A percentile compares a stretch with the other conserved stretches of the same genome.
Conservation (phyloP, 164 flowering plant species). For the Pachysandra terminalis region DNA sequence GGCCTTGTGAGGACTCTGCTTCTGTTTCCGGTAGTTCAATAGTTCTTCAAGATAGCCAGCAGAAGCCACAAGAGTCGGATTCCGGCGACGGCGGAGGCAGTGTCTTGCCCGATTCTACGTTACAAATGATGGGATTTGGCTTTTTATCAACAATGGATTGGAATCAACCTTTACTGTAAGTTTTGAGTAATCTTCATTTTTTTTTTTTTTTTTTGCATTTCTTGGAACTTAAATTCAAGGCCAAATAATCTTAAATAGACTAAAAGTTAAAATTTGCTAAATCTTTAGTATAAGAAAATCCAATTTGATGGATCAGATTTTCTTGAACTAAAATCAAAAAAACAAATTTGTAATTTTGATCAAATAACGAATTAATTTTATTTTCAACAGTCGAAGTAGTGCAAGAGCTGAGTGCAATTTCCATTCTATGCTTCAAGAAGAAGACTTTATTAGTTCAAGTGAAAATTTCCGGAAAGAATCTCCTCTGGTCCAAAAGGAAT, state of each 20-base stretch:
- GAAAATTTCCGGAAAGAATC: constrained; percentile 27
- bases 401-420: constrained; percentile 38
- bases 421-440: constrained; percentile 37
- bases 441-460: constrained; percentile 26
- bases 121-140: constrained; percentile 46
- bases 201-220: neutral
- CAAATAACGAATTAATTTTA: too few relatives aligned
- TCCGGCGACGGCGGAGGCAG: constrained; percentile 20
- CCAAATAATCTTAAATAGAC: neutral
- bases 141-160: constrained; percentile 44
- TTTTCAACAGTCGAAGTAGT: constrained; percentile 26
- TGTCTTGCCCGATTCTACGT: constrained; percentile 38
- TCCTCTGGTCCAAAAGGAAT: constrained; percentile 22
- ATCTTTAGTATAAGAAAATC: too few relatives aligned
- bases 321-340: neutral
- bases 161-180: constrained; percentile 61
- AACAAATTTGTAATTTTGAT: neutral
- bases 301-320: too few relatives aligned
- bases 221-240: neutral
- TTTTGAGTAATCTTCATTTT: neutral
- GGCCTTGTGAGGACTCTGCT: constrained; percentile 30
- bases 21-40: constrained; percentile 32
- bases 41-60: constrained; percentile 29
- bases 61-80: constrained; percentile 31
- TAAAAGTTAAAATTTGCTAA: too few relatives aligned